Evolutionary conservation across 176 grass and related monocot genomes (phyloP), one percentile per base, ranked within the genome.

Genomic region (Microstegium vimineum): DNA sequence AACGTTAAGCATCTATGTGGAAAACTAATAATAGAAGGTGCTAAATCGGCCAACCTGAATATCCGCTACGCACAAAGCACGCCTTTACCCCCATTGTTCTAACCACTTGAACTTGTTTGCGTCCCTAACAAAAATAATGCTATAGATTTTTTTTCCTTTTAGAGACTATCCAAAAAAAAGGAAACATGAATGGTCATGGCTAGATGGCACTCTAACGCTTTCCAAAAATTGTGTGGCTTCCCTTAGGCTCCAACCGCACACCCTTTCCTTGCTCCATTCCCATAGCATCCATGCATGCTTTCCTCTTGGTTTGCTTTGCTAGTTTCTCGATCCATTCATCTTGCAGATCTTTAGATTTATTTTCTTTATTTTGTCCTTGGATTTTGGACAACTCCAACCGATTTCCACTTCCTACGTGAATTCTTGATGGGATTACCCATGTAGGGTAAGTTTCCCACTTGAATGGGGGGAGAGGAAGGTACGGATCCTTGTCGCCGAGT

Each of bases 141-240:
- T 12, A 3, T 6, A 60, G 4, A 3, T 5, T 40, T 15, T n/a
- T n/a, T n/a, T 33, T 4, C 32, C 64, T 15, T 13, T 82, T 36
- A 64, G 27, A 30, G 74, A 22, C 45, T n/a, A 11, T 9, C 80
- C 74, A 73, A 83, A 84, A 79, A n/a, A 67, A 79, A 84, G 75
- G 2, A 88, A 66, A 68, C 57, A 71, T 82, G 88, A 23, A 37
- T 82, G 78, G 75, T 31, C 43, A 82, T 72, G 46, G 56, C 43
- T 49, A 10, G 16, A 31, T 37, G 75, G 16, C 60, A 74, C 37
- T 81, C 23, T 74, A 12, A 80, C 15, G 17, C 33, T 81, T 43
- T 63, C 78, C 83, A 90, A 83, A 83, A 90, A 86, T 66, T 86
- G 78, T 90, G 88, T 86, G 83, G 88, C 83, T 82, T 82, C 66